Evolutionary conservation across 805 yeast genomes (phyloP), one percentile per base, ranked within the genome.

Genomic region (Spathaspora boniae): DNA sequence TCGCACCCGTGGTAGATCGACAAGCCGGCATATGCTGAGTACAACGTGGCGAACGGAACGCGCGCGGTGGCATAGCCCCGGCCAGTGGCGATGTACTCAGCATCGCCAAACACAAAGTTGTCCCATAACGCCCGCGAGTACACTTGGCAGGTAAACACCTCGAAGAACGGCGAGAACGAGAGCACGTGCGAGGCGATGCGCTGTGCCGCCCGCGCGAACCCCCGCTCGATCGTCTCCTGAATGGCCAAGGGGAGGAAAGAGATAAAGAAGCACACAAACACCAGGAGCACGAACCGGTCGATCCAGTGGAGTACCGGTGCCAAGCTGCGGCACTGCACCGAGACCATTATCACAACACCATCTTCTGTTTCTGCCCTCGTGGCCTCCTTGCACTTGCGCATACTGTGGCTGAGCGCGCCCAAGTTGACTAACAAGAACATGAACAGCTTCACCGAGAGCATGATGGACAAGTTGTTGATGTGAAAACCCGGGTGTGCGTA

Each of bases 401-500:
- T 66, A 50, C 89, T 96, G 47, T 80, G 76, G 18, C 71, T 76
- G 46, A 91, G 60, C 0, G 96, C 70, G 2, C 95, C 96, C 45
- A 91, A 63, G 56, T 85, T 86, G 19, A 87, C 69, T 50, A 87
- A 60, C 4, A 86, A 78, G 38, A 89, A 52, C 81, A 89, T 82
- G 58, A 91, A 89, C 51, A 87, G 56, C 51, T 86, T 93, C n/a
- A 88, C 80, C 0, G 97, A 87, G 24, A 87, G 58, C 48, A 87
- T 80, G 43, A 91, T 91, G 51, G 89, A 86, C 46, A 89, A 68
- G 55, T 91, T 91, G 57, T 91, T 91, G 48, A 91, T 67, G 59
- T 91, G 98, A 65, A 91, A 91, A 5, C 98, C 98, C 8, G 96
- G 91, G 58, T 91, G 98, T 0, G 98, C 98, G 62, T 91, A 91